phyloP scores from a whole-genome alignment of 2,329 filamentous ascomycete species.

The Cercospora janseana region DNA sequence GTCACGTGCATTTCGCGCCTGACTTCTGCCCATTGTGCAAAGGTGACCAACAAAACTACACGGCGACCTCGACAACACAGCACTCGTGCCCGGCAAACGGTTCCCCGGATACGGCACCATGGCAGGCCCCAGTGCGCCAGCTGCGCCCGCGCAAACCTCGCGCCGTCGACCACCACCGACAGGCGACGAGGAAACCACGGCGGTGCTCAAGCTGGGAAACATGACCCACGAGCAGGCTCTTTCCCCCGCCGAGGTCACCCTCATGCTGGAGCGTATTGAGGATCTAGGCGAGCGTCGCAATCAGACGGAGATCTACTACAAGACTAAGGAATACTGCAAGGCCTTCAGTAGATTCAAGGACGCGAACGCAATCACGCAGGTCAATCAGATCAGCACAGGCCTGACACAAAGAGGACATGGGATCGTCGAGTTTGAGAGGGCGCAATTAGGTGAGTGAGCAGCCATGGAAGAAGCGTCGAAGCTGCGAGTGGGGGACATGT shows the following conservation, averaged over 20 bases:
- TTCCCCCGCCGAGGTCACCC: slow-evolving; percentile 84
- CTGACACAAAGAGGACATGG: slow-evolving; percentile 49
- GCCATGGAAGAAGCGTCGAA: neutral
- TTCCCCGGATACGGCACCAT: slow-evolving; percentile 18
- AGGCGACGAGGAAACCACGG: slow-evolving; percentile 84
- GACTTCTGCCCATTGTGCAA: too few species aligned
- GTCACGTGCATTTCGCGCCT: too few species aligned
- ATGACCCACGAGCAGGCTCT: slow-evolving; percentile 90
- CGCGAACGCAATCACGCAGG: slow-evolving; percentile 86
- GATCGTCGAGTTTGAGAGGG: slow-evolving; percentile 78
- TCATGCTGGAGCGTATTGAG: slow-evolving; percentile 83
- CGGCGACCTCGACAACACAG: too few species aligned
- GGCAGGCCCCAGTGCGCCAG: slow-evolving; percentile 29
- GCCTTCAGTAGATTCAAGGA: slow-evolving; percentile 89
- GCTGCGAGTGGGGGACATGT: neutral
- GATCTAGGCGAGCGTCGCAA: slow-evolving; percentile 44
- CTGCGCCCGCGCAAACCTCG: slow-evolving; percentile 32
- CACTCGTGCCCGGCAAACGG: neutral
- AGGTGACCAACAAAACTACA: too few species aligned
- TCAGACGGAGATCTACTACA: slow-evolving; percentile 50
- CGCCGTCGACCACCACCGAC: slow-evolving; percentile 66
- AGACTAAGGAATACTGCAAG: slow-evolving; percentile 69
- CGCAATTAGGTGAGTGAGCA: slow-evolving; percentile 80
- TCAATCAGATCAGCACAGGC: slow-evolving; percentile 54
- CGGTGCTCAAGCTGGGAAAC: slow-evolving; percentile 81